Evolutionary conservation across 768 basidiomycete species (phyloP), one percentile per base, ranked within the genome.

Genomic region (Rhodotorula babjevae): DNA sequence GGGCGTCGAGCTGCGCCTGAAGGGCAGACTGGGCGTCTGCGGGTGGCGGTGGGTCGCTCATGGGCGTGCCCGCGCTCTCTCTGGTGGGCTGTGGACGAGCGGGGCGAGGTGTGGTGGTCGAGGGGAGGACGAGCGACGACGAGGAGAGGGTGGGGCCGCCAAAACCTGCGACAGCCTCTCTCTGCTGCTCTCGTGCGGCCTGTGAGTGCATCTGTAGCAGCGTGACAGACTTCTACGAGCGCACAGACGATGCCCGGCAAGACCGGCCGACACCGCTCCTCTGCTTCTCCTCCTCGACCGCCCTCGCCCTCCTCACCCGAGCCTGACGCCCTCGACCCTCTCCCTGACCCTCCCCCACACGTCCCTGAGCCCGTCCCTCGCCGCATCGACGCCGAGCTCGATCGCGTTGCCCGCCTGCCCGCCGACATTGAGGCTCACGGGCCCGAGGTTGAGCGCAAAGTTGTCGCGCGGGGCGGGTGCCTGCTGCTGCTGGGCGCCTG

Each of bases 321-420:
- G 53, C 65, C 75, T 36, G 15, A 76, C 71, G 6, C 65, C 75
- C 21, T 84, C 83, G 4, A 84, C 92, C 0, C 90, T 90, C 77
- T 91, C 90, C 82, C 89, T 90, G 40, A 97, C 90, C 81, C 90
- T 93, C 29, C 89, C 93, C 78, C 96, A 83, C 72, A 98, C 83
- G 80, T 87, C 92, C 82, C 87, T 86, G 57, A 96, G 88, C 7
- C 93, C 93, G 78, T 95, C 93, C 74, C 89, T 85, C 74, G 96
- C 87, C 1, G 92, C 93, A 74, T 94, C 93, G 19, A 91, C 87
- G 15, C 74, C 79, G 12, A 79, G 80, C 42, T 77, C 77, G 15
- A 69, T 77, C 46, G 74, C 61, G 47, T 69, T 66, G 15, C 71
- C 75, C 25, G 69, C 71, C 27, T 67, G 65, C 47, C 71, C 80